Evolutionary conservation across 1,284 basidiomycete species (phyloP).

Genomic region (Cryptococcus wingfieldii): DNA sequence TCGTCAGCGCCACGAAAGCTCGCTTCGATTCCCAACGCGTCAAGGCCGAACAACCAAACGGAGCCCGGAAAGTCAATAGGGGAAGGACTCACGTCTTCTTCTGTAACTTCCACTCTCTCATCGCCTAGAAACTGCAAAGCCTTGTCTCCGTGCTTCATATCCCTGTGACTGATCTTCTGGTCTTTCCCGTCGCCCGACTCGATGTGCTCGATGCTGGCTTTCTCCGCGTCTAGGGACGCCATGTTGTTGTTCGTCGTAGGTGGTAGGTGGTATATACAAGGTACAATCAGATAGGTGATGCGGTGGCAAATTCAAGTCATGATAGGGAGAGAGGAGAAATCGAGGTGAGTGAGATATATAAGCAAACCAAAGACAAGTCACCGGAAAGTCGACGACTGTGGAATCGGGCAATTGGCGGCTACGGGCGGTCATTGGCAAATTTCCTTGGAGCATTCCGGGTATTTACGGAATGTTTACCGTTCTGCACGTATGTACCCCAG

Average conservation of each 20-base stretch:
- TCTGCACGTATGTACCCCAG: too few relatives aligned
- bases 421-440: too few relatives aligned
- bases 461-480: too few relatives aligned
- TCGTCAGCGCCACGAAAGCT: background rate
- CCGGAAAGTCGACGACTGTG: too few relatives aligned
- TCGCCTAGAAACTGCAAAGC: slow-evolving; percentile 26
- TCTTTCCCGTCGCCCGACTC: slow-evolving; percentile 9
- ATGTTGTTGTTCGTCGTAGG: background rate
- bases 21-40: background rate
- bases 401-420: too few relatives aligned
- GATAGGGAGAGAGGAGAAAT: too few relatives aligned
- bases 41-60: background rate
- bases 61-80: too few relatives aligned
- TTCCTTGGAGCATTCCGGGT: too few relatives aligned
- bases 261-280: background rate
- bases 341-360: too few relatives aligned
- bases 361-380: too few relatives aligned
- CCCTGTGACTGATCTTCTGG: slow-evolving; percentile 8
- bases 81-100: slow-evolving; percentile 25
- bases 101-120: slow-evolving; percentile 25
- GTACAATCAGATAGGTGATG: too few relatives aligned
- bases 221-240: slow-evolving; percentile 14
- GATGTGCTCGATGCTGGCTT: slow-evolving; percentile 16
- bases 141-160: slow-evolving; percentile 23
- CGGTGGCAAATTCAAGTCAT: too few relatives aligned